Conservation (phyloP, 163 green algal genomes). For the Prototheca cutis region DNA sequence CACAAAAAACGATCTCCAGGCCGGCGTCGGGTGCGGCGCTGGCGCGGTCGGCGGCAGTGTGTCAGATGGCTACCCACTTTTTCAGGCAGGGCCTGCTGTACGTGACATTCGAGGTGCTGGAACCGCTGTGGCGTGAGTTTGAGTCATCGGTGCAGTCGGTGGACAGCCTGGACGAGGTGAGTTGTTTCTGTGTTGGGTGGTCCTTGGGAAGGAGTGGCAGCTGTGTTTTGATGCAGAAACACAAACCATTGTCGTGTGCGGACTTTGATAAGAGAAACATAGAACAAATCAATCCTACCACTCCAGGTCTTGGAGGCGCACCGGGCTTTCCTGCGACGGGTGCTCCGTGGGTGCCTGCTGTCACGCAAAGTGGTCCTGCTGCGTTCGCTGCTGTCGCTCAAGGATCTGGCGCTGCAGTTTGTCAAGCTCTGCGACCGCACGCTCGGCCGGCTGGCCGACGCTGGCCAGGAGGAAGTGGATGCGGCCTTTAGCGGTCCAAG, state of each 20-base stretch:
- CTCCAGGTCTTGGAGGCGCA: conserved; percentile 38
- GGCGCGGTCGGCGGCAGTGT: conserved; percentile 31
- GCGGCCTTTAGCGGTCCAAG: not conserved
- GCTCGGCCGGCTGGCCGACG: not conserved
- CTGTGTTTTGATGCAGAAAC: no score
- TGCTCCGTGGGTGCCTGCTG: conserved; percentile 43
- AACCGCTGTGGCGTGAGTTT: conserved; percentile 58
- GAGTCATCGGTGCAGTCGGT: conserved; percentile 29
- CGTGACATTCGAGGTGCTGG: conserved; percentile 63
- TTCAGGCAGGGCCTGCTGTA: conserved; percentile 63
- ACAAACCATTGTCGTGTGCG: no score
- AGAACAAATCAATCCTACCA: no score
- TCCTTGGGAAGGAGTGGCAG: no score
- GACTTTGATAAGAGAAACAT: no score
- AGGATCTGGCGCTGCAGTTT: conserved; percentile 29
- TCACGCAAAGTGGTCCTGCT: conserved; percentile 38
- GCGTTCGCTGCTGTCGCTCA: conserved; percentile 26
- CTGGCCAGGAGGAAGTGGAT: not conserved
- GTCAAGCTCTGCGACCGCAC: conserved; percentile 8
- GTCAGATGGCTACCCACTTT: conserved; percentile 48
- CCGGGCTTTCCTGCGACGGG: conserved; percentile 24
- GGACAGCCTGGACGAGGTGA: conserved; percentile 36
- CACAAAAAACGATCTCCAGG: not conserved
- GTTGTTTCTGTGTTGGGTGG: no score
- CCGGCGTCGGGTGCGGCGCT: conserved; percentile 11